Evolutionary conservation across 2,329 filamentous ascomycete genomes (phyloP), one percentile per base, ranked within the genome.

Genomic region (Peltaster fructicola): DNA sequence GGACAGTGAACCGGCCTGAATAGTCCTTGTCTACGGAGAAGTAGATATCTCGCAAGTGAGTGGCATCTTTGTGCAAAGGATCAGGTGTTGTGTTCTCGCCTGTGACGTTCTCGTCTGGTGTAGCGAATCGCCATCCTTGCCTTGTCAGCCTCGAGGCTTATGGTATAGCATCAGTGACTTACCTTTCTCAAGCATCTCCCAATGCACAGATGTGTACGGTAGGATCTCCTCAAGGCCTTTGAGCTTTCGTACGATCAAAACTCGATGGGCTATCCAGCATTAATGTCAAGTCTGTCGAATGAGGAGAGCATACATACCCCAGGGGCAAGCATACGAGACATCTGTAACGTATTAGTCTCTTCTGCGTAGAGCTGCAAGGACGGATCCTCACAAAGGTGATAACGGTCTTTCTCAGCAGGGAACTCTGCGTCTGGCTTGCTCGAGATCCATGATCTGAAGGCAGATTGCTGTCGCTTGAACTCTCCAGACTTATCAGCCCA

Each of bases 141-240:
- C n/a, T n/a, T n/a, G n/a, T n/a, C n/a, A n/a, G n/a, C n/a, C n/a
- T n/a, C n/a, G n/a, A n/a, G n/a, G n/a, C n/a, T n/a, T n/a, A n/a
- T n/a, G n/a, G n/a, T n/a, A n/a, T 14, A 14, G n/a, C 15, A 13
- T 18, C 8, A 10, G 8, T 10, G 22, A 49, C 57, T 24, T 50
- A 65, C 68, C 73, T 55, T 57, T 69, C 45, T 57, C 72, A 32
- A 40, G 70, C 57, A 95, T 70, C 42, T 92, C 74, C 85, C 84
- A 95, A 54, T 93, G 84, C 26, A 93, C 84, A n/a, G 68, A 70
- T 0, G 80, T 88, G 31, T 68, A 62, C 5, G 68, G 58, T 38
- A 98, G 73, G 36, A 88, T 65, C 29, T 90, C 74, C 41, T 95
- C 78, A 1, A 98, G 63, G 0, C 85, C 88, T 59, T 95, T 98